Conservation (phyloP, 768 basidiomycete species). For the Trametes maxima region DNA sequence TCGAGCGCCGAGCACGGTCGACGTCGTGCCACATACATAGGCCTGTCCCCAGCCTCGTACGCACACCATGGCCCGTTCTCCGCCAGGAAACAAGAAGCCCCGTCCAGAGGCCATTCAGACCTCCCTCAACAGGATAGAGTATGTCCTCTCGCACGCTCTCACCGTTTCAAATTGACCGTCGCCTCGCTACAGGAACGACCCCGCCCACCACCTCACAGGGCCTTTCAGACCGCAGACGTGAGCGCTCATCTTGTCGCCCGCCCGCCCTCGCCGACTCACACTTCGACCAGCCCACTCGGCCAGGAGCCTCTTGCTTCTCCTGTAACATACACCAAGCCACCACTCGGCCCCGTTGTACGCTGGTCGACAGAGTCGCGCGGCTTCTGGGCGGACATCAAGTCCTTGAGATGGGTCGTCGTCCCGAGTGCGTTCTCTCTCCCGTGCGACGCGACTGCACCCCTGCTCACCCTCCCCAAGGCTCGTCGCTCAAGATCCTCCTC, state of each 20-base stretch:
- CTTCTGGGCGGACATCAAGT: slow-evolving; percentile 53
- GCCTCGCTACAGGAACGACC: slow-evolving; percentile 52
- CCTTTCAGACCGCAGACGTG: slow-evolving; percentile 68
- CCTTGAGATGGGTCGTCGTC: slow-evolving; percentile 70
- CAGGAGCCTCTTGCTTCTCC: neutral
- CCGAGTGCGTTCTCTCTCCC: slow-evolving; percentile 52
- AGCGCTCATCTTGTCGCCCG: slow-evolving; percentile 23
- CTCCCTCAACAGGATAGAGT: slow-evolving; percentile 31
- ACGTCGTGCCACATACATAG: neutral
- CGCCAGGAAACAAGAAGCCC: neutral
- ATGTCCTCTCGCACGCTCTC: slow-evolving; percentile 16
- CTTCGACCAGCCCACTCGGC: slow-evolving; percentile 25
- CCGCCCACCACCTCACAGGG: slow-evolving; percentile 61
- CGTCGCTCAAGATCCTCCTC: slow-evolving; percentile 68
- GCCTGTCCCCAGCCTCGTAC: no score
- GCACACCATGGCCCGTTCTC: slow-evolving; percentile 9
- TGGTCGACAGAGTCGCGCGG: slow-evolving; percentile 35
- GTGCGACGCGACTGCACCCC: neutral
- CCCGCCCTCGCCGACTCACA: neutral
- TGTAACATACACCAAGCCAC: neutral
- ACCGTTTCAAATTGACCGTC: slow-evolving; percentile 27
- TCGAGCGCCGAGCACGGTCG: neutral
- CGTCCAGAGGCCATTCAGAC: slow-evolving; percentile 17
- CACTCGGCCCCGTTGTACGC: slow-evolving; percentile 1
- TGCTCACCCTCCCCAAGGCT: slow-evolving; percentile 41